Base-by-base conservation (phyloP, 1,284 basidiomycete species). In the Porodaedalea pini region DNA sequence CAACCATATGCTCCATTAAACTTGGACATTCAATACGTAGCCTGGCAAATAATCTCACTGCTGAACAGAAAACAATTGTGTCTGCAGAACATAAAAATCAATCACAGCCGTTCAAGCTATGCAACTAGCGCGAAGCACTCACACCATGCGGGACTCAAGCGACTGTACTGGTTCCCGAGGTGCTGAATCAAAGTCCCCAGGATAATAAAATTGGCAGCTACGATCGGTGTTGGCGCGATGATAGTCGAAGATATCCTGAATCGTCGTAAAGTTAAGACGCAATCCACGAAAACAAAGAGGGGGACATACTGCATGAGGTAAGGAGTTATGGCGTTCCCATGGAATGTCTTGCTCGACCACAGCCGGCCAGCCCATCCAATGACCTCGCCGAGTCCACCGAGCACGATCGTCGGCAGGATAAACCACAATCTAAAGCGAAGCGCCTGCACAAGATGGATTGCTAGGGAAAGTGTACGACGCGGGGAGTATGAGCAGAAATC, bases 131-230 rank as follows among this genome's bases (percentile, higher is more conserved):
- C n/a, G 15, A 32, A 17, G 15, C 10, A 60, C 70, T 62, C 40
- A 71, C 71, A 73, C 48, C 51, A 54, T 39, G 43, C 60, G 1
- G 69, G 69, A 41, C 62, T 57, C 13, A 76, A 60, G 10, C 73
- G 66, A 51, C 73, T 74, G 63, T 75, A 78, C 49, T 74, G 70
- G 10, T 69, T 62, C 0, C 79, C 79, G 5, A 79, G 66, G 2
- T 67, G 64, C 0, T 62, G 56, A 44, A 79, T 77, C 51, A 80
- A 66, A 19, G 67, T 65, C 5, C 77, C 78, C 2, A 81, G 69
- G n/a, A 79, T 72, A 39, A 80, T 66, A 61, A 81, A 81, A 63
- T 75, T 76, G 3, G 75, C 77, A 2, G 78, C 78, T 1, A 78
- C 69, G 10, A 81, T 66, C 4, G 78, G 77, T 0, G 78, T 79